Evolutionary conservation across 2,329 filamentous ascomycete species (phyloP).

Genomic region (Stemphylium vesicarium): DNA sequence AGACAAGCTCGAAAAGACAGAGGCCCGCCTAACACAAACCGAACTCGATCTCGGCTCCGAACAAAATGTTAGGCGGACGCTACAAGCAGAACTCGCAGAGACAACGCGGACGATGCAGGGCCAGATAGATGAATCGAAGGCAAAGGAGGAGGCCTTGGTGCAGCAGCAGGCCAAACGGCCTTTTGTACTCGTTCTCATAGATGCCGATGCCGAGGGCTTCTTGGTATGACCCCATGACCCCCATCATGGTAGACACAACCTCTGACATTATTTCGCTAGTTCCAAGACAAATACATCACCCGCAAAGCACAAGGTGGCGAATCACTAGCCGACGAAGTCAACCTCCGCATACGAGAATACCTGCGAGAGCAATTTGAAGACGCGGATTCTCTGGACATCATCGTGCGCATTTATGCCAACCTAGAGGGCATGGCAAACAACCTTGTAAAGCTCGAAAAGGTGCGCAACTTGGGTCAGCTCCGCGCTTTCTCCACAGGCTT

Average conservation of each 20-base stretch:
- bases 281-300: conserved; percentile 48
- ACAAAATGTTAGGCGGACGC: conserved; percentile 46
- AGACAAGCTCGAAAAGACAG: conserved; percentile 47
- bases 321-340: conserved; percentile 43
- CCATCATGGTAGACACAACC: not conserved
- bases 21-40: conserved; percentile 44
- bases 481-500: conserved; percentile 47
- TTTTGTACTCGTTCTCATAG: conserved; percentile 46
- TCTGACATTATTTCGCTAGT: conserved; percentile 15
- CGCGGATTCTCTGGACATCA: conserved; percentile 43
- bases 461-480: conserved; percentile 45
- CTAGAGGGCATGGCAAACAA: conserved; percentile 47
- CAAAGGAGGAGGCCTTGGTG: conserved; percentile 38
- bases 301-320: conserved; percentile 45
- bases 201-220: conserved; percentile 48
- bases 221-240: conserved; percentile 26
- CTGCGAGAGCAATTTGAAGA: conserved; percentile 45
- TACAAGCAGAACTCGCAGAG: conserved; percentile 40
- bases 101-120: conserved; percentile 14
- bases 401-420: conserved; percentile 46
- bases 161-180: conserved; percentile 44
- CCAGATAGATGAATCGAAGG: conserved; percentile 31
- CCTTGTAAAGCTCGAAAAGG: conserved; percentile 44
- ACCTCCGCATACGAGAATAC: conserved; percentile 44
- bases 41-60: conserved; percentile 48